A percentile compares a stretch with the other conserved stretches of the same genome.
phyloP scores from a whole-genome alignment of 1,284 basidiomycete genomes.

The Malassezia nana region DNA sequence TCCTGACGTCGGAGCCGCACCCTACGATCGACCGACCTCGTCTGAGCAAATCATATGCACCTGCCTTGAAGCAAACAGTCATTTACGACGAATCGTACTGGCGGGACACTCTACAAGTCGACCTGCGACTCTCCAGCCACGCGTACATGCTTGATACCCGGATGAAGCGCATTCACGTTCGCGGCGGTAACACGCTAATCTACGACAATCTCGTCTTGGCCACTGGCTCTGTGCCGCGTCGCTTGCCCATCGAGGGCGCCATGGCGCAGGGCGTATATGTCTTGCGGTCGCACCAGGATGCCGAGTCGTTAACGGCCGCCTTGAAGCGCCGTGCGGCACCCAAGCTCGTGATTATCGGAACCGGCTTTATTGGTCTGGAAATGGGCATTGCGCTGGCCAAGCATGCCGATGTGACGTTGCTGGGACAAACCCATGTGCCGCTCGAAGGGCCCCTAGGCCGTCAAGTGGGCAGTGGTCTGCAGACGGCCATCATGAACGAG shows the following conservation, averaged over 20 bases:
- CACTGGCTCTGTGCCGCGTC: slow-evolving; percentile 51
- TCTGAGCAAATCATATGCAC: slow-evolving; percentile 74
- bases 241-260: slow-evolving; percentile 67
- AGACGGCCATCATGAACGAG: slow-evolving; percentile 58
- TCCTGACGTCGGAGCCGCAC: slow-evolving; percentile 69
- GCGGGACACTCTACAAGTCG: slow-evolving; percentile 69
- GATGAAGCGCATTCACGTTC: slow-evolving; percentile 45
- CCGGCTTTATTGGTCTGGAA: slow-evolving; percentile 90
- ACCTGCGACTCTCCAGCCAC: slow-evolving; percentile 58
- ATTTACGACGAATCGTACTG: slow-evolving; percentile 65
- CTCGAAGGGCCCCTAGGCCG: slow-evolving; percentile 72
- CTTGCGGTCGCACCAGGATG: slow-evolving; percentile 63
- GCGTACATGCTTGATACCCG: slow-evolving; percentile 29
- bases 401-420: slow-evolving; percentile 62
- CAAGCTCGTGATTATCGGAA: slow-evolving; percentile 72
- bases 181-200: slow-evolving; percentile 37
- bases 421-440: slow-evolving; percentile 75
- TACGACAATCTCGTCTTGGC: slow-evolving; percentile 50
- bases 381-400: slow-evolving; percentile 65
- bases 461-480: slow-evolving; percentile 67
- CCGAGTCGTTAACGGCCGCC: slow-evolving; percentile 67
- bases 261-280: slow-evolving; percentile 70
- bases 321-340: slow-evolving; percentile 51
- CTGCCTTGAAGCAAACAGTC: slow-evolving; percentile 66
- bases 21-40: slow-evolving; percentile 83